phyloP scores from a whole-genome alignment of 2,329 filamentous ascomycete genomes.

The Didymella lethalis region DNA sequence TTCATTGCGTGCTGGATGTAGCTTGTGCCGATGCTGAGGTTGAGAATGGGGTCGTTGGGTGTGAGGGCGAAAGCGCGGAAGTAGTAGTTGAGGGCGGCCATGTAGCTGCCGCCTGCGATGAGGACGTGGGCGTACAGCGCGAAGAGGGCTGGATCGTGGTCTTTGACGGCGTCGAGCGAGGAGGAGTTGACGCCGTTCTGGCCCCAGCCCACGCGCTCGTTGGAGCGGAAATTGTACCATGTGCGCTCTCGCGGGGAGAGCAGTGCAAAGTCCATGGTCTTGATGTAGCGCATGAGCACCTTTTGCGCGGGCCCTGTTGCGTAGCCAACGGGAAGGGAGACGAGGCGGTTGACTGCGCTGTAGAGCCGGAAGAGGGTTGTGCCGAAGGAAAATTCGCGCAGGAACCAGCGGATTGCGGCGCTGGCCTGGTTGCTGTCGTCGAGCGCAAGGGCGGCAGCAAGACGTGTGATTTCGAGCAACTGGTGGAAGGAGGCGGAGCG shows the following conservation, averaged over 20 bases:
- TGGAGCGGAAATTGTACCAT: constrained; percentile 50
- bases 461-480: constrained; percentile 78
- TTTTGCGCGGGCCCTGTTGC: constrained; percentile 85
- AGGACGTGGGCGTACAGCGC: constrained; percentile 92
- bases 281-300: constrained; percentile 89
- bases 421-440: constrained; percentile 80
- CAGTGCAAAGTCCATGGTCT: constrained; percentile 78
- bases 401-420: constrained; percentile 80
- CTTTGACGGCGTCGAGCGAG: constrained; percentile 51
- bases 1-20: constrained; percentile 93
- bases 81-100: constrained; percentile 87
- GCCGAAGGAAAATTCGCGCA: constrained; percentile 80
- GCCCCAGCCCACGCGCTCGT: constrained; percentile 51
- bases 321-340: constrained; percentile 76
- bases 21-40: constrained; percentile 75
- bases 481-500: constrained; percentile 72
- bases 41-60: constrained; percentile 77
- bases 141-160: constrained; percentile 76
- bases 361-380: constrained; percentile 85
- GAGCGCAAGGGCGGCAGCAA: constrained; percentile 82
- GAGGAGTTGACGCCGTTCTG: constrained; percentile 49
- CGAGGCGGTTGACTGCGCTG: constrained; percentile 77
- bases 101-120: constrained; percentile 82
- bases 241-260: constrained; percentile 61
- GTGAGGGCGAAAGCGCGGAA: constrained; percentile 72